phyloP scores from a whole-genome alignment of 257 asterid species.

The Solanum commersonii region DNA sequence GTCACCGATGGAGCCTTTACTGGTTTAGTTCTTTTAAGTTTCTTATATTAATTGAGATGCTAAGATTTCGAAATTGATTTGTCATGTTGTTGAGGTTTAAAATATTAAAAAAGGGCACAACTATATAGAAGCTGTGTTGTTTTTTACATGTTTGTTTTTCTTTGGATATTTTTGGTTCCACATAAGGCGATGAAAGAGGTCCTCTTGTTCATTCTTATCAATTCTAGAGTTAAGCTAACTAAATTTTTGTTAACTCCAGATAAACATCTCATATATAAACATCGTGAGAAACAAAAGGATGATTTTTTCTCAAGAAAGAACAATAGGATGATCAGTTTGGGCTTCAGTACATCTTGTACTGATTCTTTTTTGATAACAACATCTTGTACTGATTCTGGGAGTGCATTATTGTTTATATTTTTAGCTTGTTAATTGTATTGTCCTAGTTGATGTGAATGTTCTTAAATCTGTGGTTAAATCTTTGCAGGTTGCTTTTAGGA shows the following conservation, averaged over 20 bases:
- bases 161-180: background rate
- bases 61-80: background rate
- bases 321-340: background rate
- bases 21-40: background rate
- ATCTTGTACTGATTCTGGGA: background rate
- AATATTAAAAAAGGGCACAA: background rate
- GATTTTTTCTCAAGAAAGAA: background rate
- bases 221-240: background rate
- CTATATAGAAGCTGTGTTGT: background rate
- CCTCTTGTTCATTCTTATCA: background rate
- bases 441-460: background rate
- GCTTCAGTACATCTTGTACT: background rate
- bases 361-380: background rate
- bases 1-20: background rate
- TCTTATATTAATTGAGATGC: background rate
- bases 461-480: background rate
- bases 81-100: background rate
- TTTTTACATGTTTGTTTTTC: background rate
- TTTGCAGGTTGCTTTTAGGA: constrained; percentile 16
- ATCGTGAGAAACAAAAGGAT: background rate
- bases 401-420: background rate
- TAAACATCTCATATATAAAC: background rate
- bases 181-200: background rate
- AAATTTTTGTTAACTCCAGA: background rate
- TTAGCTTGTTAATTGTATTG: background rate